phyloP scores from a whole-genome alignment of 2,329 filamentous ascomycete species.

The Pseudogymnoascus sp. region DNA sequence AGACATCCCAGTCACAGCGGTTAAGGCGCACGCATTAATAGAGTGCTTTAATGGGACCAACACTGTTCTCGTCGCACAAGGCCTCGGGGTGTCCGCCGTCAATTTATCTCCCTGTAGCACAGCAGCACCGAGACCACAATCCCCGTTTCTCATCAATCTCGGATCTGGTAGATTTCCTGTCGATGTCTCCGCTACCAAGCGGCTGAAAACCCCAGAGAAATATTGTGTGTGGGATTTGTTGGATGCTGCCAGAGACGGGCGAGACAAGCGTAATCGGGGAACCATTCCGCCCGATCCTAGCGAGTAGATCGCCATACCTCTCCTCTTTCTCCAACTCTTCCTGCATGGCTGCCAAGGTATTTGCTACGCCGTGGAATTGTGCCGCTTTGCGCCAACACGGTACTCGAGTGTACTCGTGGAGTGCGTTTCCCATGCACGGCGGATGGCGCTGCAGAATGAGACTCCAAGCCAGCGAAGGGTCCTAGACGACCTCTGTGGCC shows the following conservation, averaged over 20 bases:
- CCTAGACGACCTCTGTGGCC: background rate
- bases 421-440: background rate
- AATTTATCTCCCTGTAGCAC: conserved; percentile 2
- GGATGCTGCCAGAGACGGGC: background rate
- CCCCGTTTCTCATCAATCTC: background rate
- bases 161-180: background rate
- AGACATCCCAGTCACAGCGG: background rate
- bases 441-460: background rate
- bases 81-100: background rate
- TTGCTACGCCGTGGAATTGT: background rate
- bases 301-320: background rate
- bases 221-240: background rate
- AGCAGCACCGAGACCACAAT: background rate
- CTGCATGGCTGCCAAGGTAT: background rate
- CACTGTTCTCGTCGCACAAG: background rate
- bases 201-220: background rate
- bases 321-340: background rate
- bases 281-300: conserved; percentile 6
- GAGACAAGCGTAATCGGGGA: background rate
- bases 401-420: background rate
- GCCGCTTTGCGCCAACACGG: background rate
- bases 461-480: background rate
- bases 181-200: background rate
- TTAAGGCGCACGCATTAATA: background rate
- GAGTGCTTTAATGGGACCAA: conserved; percentile 1